phyloP scores from a whole-genome alignment of 2,329 filamentous ascomycete genomes.

The Pestalotiopsis sp. region DNA sequence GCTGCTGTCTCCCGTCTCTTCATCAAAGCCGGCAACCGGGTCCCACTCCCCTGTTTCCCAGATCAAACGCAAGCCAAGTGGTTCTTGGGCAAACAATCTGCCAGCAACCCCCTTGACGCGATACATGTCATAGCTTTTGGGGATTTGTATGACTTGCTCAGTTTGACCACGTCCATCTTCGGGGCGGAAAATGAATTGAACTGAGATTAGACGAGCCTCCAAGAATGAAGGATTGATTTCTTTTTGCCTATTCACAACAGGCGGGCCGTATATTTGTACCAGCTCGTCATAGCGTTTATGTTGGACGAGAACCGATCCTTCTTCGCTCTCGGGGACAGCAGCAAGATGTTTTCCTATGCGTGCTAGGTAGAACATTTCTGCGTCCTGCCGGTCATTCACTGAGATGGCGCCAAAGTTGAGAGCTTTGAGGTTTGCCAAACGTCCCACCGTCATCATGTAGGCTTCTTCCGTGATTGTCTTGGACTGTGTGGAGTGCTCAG shows the following conservation, averaged over 20 bases:
- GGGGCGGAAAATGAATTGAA: slow-evolving; percentile 49
- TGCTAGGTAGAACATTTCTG: slow-evolving; percentile 91
- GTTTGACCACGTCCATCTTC: slow-evolving; percentile 15
- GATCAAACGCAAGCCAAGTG: slow-evolving; percentile 67
- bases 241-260: slow-evolving; percentile 59
- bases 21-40: slow-evolving; percentile 67
- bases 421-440: slow-evolving; percentile 66
- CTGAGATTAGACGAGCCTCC: slow-evolving; percentile 74
- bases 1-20: slow-evolving; percentile 57
- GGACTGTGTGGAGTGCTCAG: slow-evolving; percentile 28
- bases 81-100: slow-evolving; percentile 66
- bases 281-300: slow-evolving; percentile 77
- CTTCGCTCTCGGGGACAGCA: slow-evolving; percentile 53
- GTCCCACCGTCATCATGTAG: slow-evolving; percentile 85
- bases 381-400: slow-evolving; percentile 76
- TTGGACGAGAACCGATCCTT: slow-evolving; percentile 56
- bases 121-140: slow-evolving; percentile 80
- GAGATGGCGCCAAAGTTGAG: slow-evolving; percentile 78
- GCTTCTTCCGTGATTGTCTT: slow-evolving; percentile 68
- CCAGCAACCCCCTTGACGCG: slow-evolving; percentile 78
- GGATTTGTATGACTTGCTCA: slow-evolving; percentile 56
- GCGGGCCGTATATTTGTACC: slow-evolving; percentile 76
- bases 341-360: slow-evolving; percentile 78
- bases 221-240: slow-evolving; percentile 77
- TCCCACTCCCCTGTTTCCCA: slow-evolving; percentile 95